phyloP scores from a whole-genome alignment of 768 basidiomycete genomes.

The Tulasnella sp. region DNA sequence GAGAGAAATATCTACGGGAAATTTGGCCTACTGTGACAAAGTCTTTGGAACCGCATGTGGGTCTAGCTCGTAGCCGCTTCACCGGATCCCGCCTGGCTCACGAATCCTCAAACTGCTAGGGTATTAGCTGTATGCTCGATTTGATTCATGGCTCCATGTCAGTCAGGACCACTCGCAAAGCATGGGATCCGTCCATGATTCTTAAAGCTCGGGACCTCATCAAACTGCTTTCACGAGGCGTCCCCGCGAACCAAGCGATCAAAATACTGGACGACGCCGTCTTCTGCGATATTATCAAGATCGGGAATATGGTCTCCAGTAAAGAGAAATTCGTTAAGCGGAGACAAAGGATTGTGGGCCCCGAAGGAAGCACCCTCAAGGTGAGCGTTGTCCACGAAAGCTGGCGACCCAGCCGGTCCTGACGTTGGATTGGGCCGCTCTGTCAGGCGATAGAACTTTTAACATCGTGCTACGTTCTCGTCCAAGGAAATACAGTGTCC shows the following conservation, averaged over 20 bases:
- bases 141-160: slow-evolving; percentile 97
- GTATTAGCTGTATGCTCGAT: slow-evolving; percentile 86
- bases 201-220: slow-evolving; percentile 95
- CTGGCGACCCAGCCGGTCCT: not conserved
- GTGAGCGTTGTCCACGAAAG: slow-evolving; percentile 43
- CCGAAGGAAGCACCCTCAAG: slow-evolving; percentile 95
- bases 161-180: slow-evolving; percentile 93
- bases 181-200: slow-evolving; percentile 93
- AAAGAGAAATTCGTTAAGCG: slow-evolving; percentile 96
- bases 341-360: slow-evolving; percentile 93
- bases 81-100: not conserved
- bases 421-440: not conserved
- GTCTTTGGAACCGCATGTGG: slow-evolving; percentile 74
- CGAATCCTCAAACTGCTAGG: slow-evolving; percentile 44
- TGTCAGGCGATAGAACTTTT: slow-evolving; percentile 89
- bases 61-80: slow-evolving; percentile 29
- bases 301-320: slow-evolving; percentile 88
- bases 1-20: slow-evolving; percentile 93
- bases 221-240: slow-evolving; percentile 90
- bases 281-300: slow-evolving; percentile 97
- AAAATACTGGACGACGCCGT: slow-evolving; percentile 86
- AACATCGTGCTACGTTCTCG: slow-evolving; percentile 94
- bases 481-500: slow-evolving; percentile 96
- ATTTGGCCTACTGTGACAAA: slow-evolving; percentile 89
- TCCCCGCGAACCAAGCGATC: slow-evolving; percentile 76